phyloP scores from a whole-genome alignment of 352 stramenopile species.

The Globisporangium apiculatum region DNA sequence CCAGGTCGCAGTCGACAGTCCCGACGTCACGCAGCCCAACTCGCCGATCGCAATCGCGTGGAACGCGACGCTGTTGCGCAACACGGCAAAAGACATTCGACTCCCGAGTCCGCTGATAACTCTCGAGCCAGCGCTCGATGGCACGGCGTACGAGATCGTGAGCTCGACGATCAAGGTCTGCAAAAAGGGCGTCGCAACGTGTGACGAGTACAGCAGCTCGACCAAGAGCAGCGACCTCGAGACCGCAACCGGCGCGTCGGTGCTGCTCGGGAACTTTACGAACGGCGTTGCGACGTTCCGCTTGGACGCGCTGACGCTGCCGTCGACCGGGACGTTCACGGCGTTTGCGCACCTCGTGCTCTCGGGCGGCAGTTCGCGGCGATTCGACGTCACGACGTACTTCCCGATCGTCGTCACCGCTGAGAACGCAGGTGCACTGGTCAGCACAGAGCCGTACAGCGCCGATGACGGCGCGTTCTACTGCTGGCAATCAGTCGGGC shows the following conservation, averaged over 20 bases:
- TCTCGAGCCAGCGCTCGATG: constrained; percentile 16
- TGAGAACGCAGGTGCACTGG: constrained; percentile 14
- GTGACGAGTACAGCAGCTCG: constrained; percentile 35
- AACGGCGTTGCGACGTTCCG: constrained; percentile 23
- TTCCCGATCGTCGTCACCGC: constrained; percentile 39
- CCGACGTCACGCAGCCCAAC: constrained; percentile 22
- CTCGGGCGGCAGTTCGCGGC: constrained; percentile 16
- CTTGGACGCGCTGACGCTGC: constrained; percentile 24
- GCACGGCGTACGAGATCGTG: constrained; percentile 39
- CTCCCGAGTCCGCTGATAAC: constrained; percentile 35
- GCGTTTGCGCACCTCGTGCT: constrained; percentile 45
- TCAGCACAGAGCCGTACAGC: constrained; percentile 20
- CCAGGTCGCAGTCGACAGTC: constrained; percentile 19
- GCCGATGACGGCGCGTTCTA: constrained; percentile 25
- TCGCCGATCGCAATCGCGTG: constrained; percentile 20
- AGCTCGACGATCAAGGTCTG: constrained; percentile 41
- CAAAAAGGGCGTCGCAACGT: constrained; percentile 15
- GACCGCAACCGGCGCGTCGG: background rate
- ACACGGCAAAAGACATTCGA: constrained; percentile 29
- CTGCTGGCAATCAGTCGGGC: constrained; percentile 38
- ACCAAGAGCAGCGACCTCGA: constrained; percentile 1
- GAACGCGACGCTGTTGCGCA: constrained; percentile 25
- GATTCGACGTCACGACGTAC: constrained; percentile 51
- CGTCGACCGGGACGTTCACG: constrained; percentile 21
- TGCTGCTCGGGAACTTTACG: constrained; percentile 28